These are phyloP conservation scores for Rhododendron simsii DNA, from an alignment of 148 eudicot genomes.

Conservation along the genomic window DNA sequence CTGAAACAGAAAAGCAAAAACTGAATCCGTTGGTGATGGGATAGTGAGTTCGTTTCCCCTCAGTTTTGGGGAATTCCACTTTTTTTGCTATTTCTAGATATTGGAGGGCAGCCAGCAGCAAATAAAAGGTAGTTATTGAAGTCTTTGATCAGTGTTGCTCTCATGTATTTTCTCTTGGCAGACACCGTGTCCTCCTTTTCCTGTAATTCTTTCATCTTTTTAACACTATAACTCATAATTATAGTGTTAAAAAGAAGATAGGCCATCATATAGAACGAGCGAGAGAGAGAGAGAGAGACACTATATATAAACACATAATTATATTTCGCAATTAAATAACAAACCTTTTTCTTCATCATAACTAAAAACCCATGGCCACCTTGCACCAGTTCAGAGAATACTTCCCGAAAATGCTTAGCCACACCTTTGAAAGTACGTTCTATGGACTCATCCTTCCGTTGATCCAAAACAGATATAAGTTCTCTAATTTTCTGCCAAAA, in stretches of 20 bases:
- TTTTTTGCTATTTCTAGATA: not conserved
- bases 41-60: not conserved
- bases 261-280: not conserved
- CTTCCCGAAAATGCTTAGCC: constrained; percentile 96
- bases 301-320: not conserved
- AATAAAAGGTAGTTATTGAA: not conserved
- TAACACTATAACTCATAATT: not conserved
- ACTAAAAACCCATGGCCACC: constrained; percentile 94
- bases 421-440: constrained; percentile 99
- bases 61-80: not conserved
- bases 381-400: constrained; percentile 95
- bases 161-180: not conserved
- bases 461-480: constrained; percentile 81
- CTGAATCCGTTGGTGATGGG: not conserved
- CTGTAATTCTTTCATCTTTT: not conserved
- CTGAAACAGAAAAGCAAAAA: not conserved
- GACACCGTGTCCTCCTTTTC: not conserved
- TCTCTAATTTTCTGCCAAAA: constrained; percentile 85
- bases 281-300: not conserved
- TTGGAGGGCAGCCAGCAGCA: not conserved
- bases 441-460: constrained; percentile 93
- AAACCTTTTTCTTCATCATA: constrained; percentile 98
- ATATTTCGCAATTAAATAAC: constrained; percentile 2
- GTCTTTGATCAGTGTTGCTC: not conserved
- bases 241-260: not conserved